Evolutionary conservation across 345 rosid species (phyloP).

Genomic region (Aquilaria yunnanensis): DNA sequence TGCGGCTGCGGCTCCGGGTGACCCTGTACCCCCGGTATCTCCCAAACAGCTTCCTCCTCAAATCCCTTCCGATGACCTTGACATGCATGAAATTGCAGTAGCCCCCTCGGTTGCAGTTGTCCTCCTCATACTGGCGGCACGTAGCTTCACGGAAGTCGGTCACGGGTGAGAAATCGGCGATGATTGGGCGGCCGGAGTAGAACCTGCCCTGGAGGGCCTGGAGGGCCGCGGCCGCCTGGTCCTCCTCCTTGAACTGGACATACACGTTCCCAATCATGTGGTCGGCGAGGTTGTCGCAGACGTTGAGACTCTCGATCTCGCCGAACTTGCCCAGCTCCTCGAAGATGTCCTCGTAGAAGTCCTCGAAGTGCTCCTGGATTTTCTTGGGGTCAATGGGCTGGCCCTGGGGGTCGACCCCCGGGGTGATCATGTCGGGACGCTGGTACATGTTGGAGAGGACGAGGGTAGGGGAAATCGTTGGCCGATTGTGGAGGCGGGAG

Average conservation of each 20-base stretch:
- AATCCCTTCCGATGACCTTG: conserved; percentile 73
- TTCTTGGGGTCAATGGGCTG: conserved; percentile 69
- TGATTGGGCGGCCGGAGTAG: conserved; percentile 86
- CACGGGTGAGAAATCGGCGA: conserved; percentile 91
- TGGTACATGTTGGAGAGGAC: conserved; percentile 68
- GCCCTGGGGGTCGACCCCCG: conserved; percentile 70
- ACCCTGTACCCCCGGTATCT: conserved; percentile 45
- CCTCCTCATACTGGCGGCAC: conserved; percentile 79
- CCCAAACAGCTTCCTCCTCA: conserved; percentile 71
- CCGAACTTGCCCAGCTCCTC: conserved; percentile 91
- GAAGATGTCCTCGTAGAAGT: conserved; percentile 80
- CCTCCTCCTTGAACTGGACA: conserved; percentile 86
- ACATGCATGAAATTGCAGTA: conserved; percentile 93
- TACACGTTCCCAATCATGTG: conserved; percentile 93
- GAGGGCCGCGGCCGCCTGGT: conserved; percentile 79
- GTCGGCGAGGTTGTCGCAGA: conserved; percentile 87
- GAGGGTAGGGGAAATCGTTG: conserved; percentile 75
- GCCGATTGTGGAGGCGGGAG: conserved; percentile 80
- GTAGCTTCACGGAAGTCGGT: conserved; percentile 93
- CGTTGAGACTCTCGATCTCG: conserved; percentile 76
- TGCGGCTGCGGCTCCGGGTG: conserved; percentile 68
- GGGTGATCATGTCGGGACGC: conserved; percentile 83
- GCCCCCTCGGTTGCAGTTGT: conserved; percentile 84
- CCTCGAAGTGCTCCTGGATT: conserved; percentile 84
- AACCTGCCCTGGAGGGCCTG: conserved; percentile 75